These are phyloP conservation scores for Euphrasia confusa DNA, from an alignment of 257 asterid species.

Conservation along the genomic window DNA sequence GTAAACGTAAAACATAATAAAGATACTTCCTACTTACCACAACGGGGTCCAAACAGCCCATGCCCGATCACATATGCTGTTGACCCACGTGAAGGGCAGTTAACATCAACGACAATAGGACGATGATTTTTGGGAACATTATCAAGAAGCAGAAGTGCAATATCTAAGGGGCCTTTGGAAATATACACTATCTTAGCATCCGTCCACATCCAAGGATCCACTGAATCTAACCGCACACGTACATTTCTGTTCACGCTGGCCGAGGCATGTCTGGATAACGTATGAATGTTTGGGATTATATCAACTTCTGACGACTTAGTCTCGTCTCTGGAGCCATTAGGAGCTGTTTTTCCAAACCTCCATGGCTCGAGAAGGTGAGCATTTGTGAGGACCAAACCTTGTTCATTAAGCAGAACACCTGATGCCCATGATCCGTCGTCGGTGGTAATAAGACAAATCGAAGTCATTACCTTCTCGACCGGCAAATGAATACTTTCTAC, in stretches of 20 bases:
- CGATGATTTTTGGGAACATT: slow-evolving; percentile 59
- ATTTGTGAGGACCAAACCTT: slow-evolving; percentile 90
- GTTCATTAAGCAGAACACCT: slow-evolving; percentile 79
- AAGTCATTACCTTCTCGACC: slow-evolving; percentile 71
- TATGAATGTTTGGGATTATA: slow-evolving; percentile 27
- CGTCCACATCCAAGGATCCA: slow-evolving; percentile 92
- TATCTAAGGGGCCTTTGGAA: slow-evolving; percentile 89
- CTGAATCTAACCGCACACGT: slow-evolving; percentile 71
- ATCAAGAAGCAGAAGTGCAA: slow-evolving; percentile 84
- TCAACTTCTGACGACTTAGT: slow-evolving; percentile 33
- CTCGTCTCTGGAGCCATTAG: slow-evolving; percentile 37
- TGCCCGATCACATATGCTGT: slow-evolving; percentile 86
- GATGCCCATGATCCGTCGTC: slow-evolving; percentile 99
- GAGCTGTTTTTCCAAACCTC: slow-evolving; percentile 81
- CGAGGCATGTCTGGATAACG: slow-evolving; percentile 32
- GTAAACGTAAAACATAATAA: neutral
- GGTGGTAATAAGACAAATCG: slow-evolving; percentile 82
- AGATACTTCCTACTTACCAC: slow-evolving; percentile 44
- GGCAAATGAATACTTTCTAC: slow-evolving; percentile 43
- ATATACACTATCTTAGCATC: slow-evolving; percentile 73
- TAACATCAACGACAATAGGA: slow-evolving; percentile 60
- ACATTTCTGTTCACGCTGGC: slow-evolving; percentile 41
- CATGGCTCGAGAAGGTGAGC: slow-evolving; percentile 99
- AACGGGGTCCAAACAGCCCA: slow-evolving; percentile 97
- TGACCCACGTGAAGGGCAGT: slow-evolving; percentile 76